Percentiles rank a stretch among this genome's conserved stretches.
Conservation (phyloP, 257 asterid species). For the Phtheirospermum japonicum region DNA sequence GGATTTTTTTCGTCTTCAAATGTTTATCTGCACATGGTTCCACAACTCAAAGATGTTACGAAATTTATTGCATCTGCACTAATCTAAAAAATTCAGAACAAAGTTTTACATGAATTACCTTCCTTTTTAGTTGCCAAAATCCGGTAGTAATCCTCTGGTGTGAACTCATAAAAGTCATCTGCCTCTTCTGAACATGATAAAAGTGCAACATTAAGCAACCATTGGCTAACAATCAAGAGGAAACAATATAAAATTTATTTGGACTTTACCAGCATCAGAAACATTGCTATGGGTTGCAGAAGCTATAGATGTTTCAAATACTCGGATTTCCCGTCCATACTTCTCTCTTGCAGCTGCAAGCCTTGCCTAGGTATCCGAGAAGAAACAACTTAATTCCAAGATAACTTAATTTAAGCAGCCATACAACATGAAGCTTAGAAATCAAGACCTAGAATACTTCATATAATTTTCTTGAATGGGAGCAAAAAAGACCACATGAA, state of each 20-base stretch:
- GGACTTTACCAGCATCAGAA: constrained; percentile 48
- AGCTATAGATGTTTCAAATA: constrained; percentile 63
- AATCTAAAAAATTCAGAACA: constrained; percentile 15
- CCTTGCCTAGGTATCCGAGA: constrained; percentile 44
- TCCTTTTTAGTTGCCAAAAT: constrained; percentile 72
- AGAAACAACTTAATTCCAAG: constrained; percentile 23
- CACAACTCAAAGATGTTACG: constrained; percentile 18
- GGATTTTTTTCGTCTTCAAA: constrained; percentile 78
- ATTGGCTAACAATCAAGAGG: constrained; percentile 11
- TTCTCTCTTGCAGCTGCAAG: constrained; percentile 85
- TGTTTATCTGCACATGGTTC: constrained; percentile 51
- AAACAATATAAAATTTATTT: background rate
- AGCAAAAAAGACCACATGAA: constrained; percentile 6
- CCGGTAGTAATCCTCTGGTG: constrained; percentile 84
- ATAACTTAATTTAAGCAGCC: constrained; percentile 9
- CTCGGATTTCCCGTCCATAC: constrained; percentile 74
- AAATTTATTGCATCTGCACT: background rate
- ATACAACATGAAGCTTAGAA: constrained; percentile 6
- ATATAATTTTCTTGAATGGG: background rate
- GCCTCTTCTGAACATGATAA: constrained; percentile 52
- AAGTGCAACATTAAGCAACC: constrained; percentile 9
- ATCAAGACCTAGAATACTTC: background rate
- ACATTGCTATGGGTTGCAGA: constrained; percentile 48
- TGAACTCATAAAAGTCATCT: constrained; percentile 88
- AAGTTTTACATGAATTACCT: constrained; percentile 45